A percentile compares a stretch with the other conserved stretches of the same genome.
Conservation (phyloP, 2,329 filamentous ascomycete genomes). For the Ophiocordyceps sinensis region DNA sequence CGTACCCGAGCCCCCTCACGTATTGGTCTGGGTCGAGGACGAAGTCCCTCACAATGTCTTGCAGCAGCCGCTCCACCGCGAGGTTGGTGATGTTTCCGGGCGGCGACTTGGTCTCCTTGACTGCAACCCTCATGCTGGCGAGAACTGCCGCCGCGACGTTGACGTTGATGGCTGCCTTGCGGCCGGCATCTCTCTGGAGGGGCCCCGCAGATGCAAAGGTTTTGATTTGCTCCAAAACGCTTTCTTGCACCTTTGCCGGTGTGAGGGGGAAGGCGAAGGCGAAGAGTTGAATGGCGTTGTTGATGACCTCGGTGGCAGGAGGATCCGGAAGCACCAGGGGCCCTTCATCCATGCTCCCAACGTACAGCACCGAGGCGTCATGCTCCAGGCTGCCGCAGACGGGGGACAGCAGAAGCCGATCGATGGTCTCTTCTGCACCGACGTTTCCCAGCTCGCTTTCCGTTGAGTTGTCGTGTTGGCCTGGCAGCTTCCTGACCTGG, state of each 20-base stretch:
- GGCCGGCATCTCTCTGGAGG: constrained; percentile 71
- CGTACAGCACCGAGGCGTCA: constrained; percentile 71
- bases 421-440: constrained; percentile 50
- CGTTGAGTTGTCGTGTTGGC: constrained; percentile 43
- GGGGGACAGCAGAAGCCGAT: constrained; percentile 49
- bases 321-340: constrained; percentile 49
- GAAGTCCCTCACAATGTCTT: constrained; percentile 58
- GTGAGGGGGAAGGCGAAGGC: constrained; percentile 83
- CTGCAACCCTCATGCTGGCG: constrained; percentile 67
- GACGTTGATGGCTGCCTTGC: constrained; percentile 80
- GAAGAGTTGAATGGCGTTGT: constrained; percentile 86
- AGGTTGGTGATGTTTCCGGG: constrained; percentile 59
- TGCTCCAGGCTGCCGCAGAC: constrained; percentile 78
- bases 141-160: constrained; percentile 77
- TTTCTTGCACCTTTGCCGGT: constrained; percentile 84
- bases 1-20: constrained; percentile 72
- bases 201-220: constrained; percentile 72
- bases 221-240: constrained; percentile 83
- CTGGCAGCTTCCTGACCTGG: constrained; percentile 53
- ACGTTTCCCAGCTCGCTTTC: constrained; percentile 33
- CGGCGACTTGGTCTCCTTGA: constrained; percentile 61
- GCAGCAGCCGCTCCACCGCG: constrained; percentile 71
- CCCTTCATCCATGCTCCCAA: constrained; percentile 27
- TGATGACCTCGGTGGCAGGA: constrained; percentile 83
- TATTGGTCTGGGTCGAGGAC: constrained; percentile 74